These are phyloP conservation scores for Nymphaea thermarum DNA, from an alignment of 164 flowering plant genomes.

Conservation along the genomic window DNA sequence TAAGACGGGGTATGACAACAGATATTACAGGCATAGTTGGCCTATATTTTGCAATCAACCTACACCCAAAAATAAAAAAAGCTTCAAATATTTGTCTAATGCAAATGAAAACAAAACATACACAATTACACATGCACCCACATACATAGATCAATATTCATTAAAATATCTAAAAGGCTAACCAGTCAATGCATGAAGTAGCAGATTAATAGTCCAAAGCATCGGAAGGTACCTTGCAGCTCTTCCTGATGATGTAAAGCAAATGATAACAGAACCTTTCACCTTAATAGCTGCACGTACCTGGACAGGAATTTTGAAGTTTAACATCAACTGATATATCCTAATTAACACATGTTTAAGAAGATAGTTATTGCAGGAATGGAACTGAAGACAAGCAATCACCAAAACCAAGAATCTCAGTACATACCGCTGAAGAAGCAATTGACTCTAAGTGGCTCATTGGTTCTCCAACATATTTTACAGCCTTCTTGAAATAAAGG, in stretches of 20 bases:
- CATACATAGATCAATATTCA: not conserved
- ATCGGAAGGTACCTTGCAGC: constrained; percentile 61
- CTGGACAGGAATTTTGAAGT: constrained; percentile 18
- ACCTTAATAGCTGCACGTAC: constrained; percentile 84
- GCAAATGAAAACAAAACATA: not conserved
- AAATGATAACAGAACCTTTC: constrained; percentile 77
- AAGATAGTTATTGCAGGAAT: not conserved
- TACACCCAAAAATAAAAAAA: constrained; percentile 15
- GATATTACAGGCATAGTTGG: constrained; percentile 93
- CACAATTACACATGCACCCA: not conserved
- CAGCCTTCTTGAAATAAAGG: constrained; percentile 67
- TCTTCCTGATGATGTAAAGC: constrained; percentile 86
- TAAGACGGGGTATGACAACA: constrained; percentile 78
- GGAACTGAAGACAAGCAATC: not conserved
- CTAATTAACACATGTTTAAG: not conserved
- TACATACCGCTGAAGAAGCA: constrained; percentile 83
- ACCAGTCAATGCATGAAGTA: not conserved
- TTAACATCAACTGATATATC: not conserved
- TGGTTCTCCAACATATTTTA: constrained; percentile 78
- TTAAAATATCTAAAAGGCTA: not conserved
- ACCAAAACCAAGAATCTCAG: constrained; percentile 1
- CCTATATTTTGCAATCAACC: constrained; percentile 85
- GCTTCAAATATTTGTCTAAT: not conserved
- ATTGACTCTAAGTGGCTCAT: constrained; percentile 93
- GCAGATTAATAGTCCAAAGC: not conserved